Evolutionary conservation across 2,329 filamentous ascomycete genomes (phyloP).

Genomic region (Elsinoe batatas): DNA sequence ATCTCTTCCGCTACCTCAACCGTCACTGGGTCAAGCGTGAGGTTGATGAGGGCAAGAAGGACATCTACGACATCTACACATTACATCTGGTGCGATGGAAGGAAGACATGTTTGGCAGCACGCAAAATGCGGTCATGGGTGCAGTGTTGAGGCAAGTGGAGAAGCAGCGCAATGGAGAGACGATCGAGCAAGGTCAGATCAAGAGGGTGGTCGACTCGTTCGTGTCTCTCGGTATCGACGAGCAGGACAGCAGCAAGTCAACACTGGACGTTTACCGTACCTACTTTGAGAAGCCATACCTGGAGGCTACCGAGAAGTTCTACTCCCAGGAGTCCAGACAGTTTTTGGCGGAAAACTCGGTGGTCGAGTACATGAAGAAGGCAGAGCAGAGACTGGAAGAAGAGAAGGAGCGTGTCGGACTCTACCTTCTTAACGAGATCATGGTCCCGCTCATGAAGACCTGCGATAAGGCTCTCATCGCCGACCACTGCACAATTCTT

Average conservation of each 20-base stretch:
- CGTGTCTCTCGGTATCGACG: slow-evolving; percentile 84
- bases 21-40: slow-evolving; percentile 98
- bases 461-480: slow-evolving; percentile 82
- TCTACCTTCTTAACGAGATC: slow-evolving; percentile 89
- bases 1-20: slow-evolving; percentile 92
- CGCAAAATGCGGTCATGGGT: slow-evolving; percentile 84
- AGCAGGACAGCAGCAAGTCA: slow-evolving; percentile 83
- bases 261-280: slow-evolving; percentile 90
- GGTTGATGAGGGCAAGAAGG: slow-evolving; percentile 97
- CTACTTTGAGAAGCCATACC: slow-evolving; percentile 88
- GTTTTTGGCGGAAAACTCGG: slow-evolving; percentile 91
- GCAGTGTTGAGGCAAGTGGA: slow-evolving; percentile 91
- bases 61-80: slow-evolving; percentile 96
- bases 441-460: slow-evolving; percentile 71
- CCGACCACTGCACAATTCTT: slow-evolving; percentile 73
- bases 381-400: slow-evolving; percentile 80
- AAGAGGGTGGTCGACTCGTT: slow-evolving; percentile 96
- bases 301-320: slow-evolving; percentile 72
- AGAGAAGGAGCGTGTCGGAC: slow-evolving; percentile 84
- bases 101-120: slow-evolving; percentile 73
- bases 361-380: slow-evolving; percentile 99
- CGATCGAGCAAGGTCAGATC: slow-evolving; percentile 93
- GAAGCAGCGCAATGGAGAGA: slow-evolving; percentile 94
- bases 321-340: slow-evolving; percentile 88
- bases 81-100: slow-evolving; percentile 94